phyloP scores from a whole-genome alignment of 2,329 filamentous ascomycete species.

The Trichoderma arundinaceum region DNA sequence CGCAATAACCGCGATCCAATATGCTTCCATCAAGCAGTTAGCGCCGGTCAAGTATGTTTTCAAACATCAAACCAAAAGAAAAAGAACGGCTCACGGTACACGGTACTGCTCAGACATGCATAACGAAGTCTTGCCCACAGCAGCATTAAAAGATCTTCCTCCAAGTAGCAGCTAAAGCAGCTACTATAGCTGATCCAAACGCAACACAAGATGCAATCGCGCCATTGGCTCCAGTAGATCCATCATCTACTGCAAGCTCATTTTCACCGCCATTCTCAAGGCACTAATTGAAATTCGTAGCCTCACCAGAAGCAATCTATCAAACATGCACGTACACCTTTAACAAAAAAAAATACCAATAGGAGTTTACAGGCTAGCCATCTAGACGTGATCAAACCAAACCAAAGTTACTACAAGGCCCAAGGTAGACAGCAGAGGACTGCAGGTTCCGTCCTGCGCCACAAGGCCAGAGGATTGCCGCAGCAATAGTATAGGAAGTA shows the following conservation, averaged over 20 bases:
- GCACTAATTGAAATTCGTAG: neutral
- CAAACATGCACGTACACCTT: neutral
- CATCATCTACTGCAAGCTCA: neutral
- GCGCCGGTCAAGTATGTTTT: neutral
- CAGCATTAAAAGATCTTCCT: neutral
- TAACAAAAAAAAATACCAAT: neutral
- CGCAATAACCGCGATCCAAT: neutral
- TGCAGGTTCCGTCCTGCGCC: neutral
- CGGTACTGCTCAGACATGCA: neutral
- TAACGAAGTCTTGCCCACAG: neutral
- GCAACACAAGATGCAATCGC: neutral
- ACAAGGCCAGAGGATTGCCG: neutral
- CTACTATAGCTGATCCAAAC: neutral
- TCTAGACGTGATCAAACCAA: neutral
- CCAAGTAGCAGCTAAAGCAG: neutral
- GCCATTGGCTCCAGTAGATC: neutral
- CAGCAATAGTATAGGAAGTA: neutral
- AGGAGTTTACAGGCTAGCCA: neutral
- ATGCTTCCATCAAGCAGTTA: neutral
- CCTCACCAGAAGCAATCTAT: neutral
- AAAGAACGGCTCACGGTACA: neutral
- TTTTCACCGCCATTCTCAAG: neutral
- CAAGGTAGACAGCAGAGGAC: neutral
- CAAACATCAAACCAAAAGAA: neutral
- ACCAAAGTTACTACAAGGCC: neutral